Conservation (phyloP, 2,329 filamentous ascomycete species). For the Fusarium pininemorale region DNA sequence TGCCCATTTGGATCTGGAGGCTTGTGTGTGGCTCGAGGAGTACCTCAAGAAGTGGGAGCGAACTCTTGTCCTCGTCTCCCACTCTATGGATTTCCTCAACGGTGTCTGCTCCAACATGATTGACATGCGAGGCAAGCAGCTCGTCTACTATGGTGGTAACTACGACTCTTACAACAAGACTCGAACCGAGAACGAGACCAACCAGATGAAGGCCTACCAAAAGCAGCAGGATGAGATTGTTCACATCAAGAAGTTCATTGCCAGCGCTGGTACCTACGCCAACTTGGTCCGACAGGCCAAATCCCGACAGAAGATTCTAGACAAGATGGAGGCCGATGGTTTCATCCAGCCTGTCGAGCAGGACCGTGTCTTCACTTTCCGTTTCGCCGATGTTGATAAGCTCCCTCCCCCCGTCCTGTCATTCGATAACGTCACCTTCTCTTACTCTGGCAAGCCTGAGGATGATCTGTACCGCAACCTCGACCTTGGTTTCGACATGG, state of each 20-base stretch:
- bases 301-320: constrained; percentile 98
- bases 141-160: constrained; percentile 99
- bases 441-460: constrained; percentile 87
- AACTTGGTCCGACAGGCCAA: constrained; percentile 99
- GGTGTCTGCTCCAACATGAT: constrained; percentile 99
- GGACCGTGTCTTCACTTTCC: constrained; percentile 95
- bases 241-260: constrained; percentile 99
- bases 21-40: constrained; percentile 99
- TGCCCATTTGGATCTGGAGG: constrained; percentile 98
- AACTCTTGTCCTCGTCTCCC: constrained; percentile 94
- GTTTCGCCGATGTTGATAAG: constrained; percentile 98
- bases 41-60: constrained; percentile 99
- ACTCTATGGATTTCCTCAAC: constrained; percentile 99
- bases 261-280: constrained; percentile 98
- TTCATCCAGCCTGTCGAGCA: constrained; percentile 90
- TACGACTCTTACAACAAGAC: constrained; percentile 99
- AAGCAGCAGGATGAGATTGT: constrained; percentile 99
- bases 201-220: constrained; percentile 98
- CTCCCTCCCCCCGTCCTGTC: constrained; percentile 96
- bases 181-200: constrained; percentile 89
- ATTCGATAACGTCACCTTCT: constrained; percentile 97
- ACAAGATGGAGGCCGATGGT: constrained; percentile 99
- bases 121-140: constrained; percentile 90
- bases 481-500: constrained; percentile 99
- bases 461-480: constrained; percentile 97